Conservation (phyloP, 2,329 filamentous ascomycete genomes). For the Exutisphaerella laricina region DNA sequence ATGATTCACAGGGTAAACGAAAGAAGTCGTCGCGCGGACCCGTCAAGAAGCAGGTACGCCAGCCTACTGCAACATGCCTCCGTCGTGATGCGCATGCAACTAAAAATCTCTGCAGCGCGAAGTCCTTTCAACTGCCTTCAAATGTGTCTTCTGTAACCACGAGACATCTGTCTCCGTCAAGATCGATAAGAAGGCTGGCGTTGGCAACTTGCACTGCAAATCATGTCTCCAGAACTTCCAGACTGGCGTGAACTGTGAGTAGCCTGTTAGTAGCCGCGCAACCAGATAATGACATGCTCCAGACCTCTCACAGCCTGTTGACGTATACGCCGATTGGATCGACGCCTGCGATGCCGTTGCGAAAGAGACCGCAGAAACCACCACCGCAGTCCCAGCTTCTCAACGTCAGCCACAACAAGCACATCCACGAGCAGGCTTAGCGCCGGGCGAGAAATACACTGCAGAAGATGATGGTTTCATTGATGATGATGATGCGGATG, state of each 20-base stretch:
- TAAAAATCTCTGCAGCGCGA: constrained; percentile 44
- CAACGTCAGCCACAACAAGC: constrained; percentile 12
- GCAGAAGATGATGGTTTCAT: constrained; percentile 33
- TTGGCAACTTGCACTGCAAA: constrained; percentile 82
- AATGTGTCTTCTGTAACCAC: constrained; percentile 97
- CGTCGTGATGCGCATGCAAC: neutral
- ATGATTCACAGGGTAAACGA: constrained; percentile 66
- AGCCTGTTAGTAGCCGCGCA: neutral
- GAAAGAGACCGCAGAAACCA: constrained; percentile 46
- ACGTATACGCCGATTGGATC: constrained; percentile 98
- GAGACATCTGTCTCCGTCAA: constrained; percentile 88
- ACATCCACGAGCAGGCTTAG: constrained; percentile 18
- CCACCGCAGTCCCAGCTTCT: constrained; percentile 6
- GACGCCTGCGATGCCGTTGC: constrained; percentile 79
- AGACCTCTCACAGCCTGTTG: constrained; percentile 87
- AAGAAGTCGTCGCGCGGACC: constrained; percentile 81
- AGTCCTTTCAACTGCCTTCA: constrained; percentile 74
- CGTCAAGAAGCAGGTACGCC: constrained; percentile 66
- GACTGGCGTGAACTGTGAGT: constrained; percentile 82
- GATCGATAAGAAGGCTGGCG: constrained; percentile 85
- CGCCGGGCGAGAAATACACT: constrained; percentile 27
- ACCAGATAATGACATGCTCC: constrained; percentile 9
- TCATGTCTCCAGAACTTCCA: constrained; percentile 93
- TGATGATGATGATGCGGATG: constrained; percentile 32
- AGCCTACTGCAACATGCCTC: constrained; percentile 1